Percentiles rank a stretch among this genome's conserved stretches.
phyloP scores from a whole-genome alignment of 2,329 filamentous ascomycete genomes.

The Colletotrichum nymphaeae region DNA sequence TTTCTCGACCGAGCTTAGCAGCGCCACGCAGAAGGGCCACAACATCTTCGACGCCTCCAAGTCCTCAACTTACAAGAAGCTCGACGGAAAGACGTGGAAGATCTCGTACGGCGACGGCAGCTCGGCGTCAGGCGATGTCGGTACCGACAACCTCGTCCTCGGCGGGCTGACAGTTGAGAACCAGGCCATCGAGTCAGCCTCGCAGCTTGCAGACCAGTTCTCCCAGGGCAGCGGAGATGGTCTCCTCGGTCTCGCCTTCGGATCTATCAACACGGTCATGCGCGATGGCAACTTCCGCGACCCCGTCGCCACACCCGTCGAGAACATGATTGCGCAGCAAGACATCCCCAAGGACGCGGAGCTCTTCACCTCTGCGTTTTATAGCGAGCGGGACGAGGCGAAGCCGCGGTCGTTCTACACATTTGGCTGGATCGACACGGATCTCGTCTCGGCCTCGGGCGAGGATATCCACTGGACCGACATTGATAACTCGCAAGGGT shows the following conservation, averaged over 20 bases:
- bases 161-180: constrained; percentile 70
- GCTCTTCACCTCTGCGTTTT: constrained; percentile 30
- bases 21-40: constrained; percentile 52
- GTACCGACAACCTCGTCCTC: constrained; percentile 74
- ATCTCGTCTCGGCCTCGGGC: constrained; percentile 64
- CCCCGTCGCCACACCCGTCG: constrained; percentile 78
- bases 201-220: constrained; percentile 67
- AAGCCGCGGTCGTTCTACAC: constrained; percentile 73
- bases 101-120: constrained; percentile 78
- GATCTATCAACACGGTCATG: constrained; percentile 71
- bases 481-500: constrained; percentile 71
- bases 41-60: constrained; percentile 49
- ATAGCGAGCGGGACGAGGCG: constrained; percentile 52
- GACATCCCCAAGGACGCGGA: constrained; percentile 76
- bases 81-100: constrained; percentile 65
- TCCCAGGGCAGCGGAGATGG: constrained; percentile 70
- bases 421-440: constrained; percentile 76
- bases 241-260: constrained; percentile 77
- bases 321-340: constrained; percentile 75
- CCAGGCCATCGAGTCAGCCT: constrained; percentile 76
- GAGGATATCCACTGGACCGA: constrained; percentile 71
- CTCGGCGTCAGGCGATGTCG: constrained; percentile 70
- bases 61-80: constrained; percentile 48
- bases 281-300: constrained; percentile 55
- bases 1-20: constrained; percentile 44